Base-by-base conservation (phyloP, 805 yeast genomes). In the Candida chauliodis region DNA sequence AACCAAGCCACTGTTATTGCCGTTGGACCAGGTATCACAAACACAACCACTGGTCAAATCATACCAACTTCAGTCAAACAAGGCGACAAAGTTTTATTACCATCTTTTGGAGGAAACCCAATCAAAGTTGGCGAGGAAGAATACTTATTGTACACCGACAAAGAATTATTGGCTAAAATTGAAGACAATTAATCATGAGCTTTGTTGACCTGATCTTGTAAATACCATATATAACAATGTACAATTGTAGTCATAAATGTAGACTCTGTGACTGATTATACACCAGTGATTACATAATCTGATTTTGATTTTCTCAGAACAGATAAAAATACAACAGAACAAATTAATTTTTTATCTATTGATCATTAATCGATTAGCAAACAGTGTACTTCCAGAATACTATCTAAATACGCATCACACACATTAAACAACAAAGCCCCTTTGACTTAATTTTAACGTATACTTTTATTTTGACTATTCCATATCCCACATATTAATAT, bases 81-180 rank as follows among this genome's bases (percentile, higher is more conserved):
- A 33, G 99, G 99, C 54, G 99, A 93, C 71, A 80, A 82, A 55
- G 98, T 93, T 34, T 73, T 93, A 72, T 87, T 93, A 58, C 98
- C 98, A 48, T 79, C 84, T 43, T 91, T 84, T 52, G 99, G 99
- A 45, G 99, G 99, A 41, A 79, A 89, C 49, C 69, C 87, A 47
- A 77, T 93, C 65, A 89, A 85, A 70, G 78, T 93, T 53, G 90
- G 86, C 52, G 89, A 84, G 44, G 95, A 90, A 53, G 84, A 78
- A 59, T 81, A 72, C 55, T 74, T 85, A 52, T 73, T 90, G 56
- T 89, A 85, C 79, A 84, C 96, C 63, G 98, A 93, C 69, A 72
- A 85, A 56, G 99, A 91, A 69, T 86, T 91, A 63, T 78, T 93
- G 56, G 99, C 98, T 56, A 91, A 88, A 75, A 79, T 93, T 57